These are phyloP conservation scores for Pezicula neosporulosa DNA, from an alignment of 2,329 filamentous ascomycete genomes.

Conservation along the genomic window DNA sequence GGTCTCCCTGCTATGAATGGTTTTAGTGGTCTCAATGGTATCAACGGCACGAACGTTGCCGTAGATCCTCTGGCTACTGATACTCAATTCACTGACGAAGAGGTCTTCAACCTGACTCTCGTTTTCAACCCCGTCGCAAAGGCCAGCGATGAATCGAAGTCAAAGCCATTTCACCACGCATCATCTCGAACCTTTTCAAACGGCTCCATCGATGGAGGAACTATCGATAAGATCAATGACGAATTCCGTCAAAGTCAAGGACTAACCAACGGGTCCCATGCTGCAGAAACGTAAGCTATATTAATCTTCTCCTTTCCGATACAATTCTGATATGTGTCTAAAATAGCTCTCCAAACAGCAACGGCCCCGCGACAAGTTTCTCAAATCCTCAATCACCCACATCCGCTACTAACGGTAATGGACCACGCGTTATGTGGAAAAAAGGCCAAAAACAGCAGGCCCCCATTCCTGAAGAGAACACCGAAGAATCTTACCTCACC, in stretches of 20 bases:
- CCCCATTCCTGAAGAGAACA: conserved; percentile 29
- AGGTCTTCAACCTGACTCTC: conserved; percentile 49
- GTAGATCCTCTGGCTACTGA: conserved; percentile 26
- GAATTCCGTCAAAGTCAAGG: conserved; percentile 33
- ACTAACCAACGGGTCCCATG: conserved; percentile 32
- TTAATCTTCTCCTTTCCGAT: background rate
- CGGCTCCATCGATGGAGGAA: conserved; percentile 50
- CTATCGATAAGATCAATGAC: conserved; percentile 43
- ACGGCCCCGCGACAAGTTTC: conserved; percentile 22
- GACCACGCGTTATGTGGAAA: conserved; percentile 33
- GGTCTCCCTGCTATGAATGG: conserved; percentile 3
- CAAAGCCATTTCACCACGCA: conserved; percentile 33
- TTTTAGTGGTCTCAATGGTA: too few species aligned
- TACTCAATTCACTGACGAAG: conserved; percentile 46
- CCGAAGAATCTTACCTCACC: conserved; percentile 30
- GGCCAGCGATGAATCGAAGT: conserved; percentile 30
- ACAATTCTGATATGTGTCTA: conserved; percentile 4
- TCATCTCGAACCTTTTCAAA: conserved; percentile 50
- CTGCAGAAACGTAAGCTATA: conserved; percentile 31
- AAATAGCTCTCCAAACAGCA: conserved; percentile 21
- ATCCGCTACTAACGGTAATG: conserved; percentile 16
- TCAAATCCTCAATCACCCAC: conserved; percentile 19
- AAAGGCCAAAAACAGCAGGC: conserved; percentile 29
- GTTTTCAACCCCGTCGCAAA: conserved; percentile 37
- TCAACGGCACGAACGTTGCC: conserved; percentile 5